Evolutionary conservation across 2,329 filamentous ascomycete species (phyloP).

Genomic region (Myrmaecium sp.): DNA sequence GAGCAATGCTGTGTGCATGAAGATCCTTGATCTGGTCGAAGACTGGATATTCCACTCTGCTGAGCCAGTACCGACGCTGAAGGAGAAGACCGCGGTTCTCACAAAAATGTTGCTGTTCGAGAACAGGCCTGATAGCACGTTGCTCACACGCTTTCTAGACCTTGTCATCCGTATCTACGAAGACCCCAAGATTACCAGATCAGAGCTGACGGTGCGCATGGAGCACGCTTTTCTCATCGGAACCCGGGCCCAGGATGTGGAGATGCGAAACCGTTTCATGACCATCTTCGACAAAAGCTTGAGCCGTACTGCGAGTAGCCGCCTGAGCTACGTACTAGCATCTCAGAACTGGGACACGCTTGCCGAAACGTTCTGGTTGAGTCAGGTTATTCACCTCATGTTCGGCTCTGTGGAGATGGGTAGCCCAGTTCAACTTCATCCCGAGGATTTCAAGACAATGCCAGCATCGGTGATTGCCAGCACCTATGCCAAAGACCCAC

Average conservation of each 20-base stretch:
- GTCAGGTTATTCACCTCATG: conserved; percentile 84
- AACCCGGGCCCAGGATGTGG: conserved; percentile 78
- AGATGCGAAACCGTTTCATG: conserved; percentile 96
- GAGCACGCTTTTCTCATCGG: conserved; percentile 97
- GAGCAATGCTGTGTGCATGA: conserved; percentile 72
- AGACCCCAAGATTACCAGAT: conserved; percentile 85
- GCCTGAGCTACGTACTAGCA: conserved; percentile 74
- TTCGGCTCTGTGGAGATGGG: conserved; percentile 83
- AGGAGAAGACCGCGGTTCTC: conserved; percentile 97
- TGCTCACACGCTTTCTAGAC: conserved; percentile 85
- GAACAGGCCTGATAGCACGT: conserved; percentile 60
- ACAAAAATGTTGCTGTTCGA: conserved; percentile 98
- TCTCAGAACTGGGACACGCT: conserved; percentile 96
- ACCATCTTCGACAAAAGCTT: conserved; percentile 88
- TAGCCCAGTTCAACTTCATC: conserved; percentile 57
- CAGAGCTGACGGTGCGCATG: conserved; percentile 89
- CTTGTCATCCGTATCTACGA: conserved; percentile 97
- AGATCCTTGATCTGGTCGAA: conserved; percentile 87
- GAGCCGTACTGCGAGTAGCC: conserved; percentile 77
- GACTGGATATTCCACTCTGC: conserved; percentile 91
- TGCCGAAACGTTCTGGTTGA: conserved; percentile 88
- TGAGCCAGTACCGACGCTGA: conserved; percentile 89
- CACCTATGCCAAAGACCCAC: conserved; percentile 53
- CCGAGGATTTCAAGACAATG: conserved; percentile 68
- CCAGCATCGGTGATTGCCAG: conserved; percentile 58